Conservation (phyloP, 129 eudicot species). For the Solidago caesia region DNA sequence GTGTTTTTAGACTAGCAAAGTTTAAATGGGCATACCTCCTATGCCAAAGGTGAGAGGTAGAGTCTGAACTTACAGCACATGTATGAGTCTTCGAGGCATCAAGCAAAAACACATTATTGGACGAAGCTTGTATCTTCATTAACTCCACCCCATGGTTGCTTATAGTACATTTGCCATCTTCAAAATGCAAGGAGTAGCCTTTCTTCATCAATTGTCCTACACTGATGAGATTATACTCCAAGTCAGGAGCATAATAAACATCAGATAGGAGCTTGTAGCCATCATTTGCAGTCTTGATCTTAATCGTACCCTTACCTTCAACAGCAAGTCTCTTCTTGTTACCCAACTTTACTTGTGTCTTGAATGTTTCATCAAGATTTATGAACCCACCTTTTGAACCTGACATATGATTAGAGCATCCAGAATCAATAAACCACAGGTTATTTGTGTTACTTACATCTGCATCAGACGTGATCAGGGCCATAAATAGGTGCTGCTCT, state of each 20-base stretch:
- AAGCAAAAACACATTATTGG: neutral
- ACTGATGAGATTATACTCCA: no score
- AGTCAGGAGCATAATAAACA: no score
- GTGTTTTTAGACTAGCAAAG: neutral
- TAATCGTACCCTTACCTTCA: neutral
- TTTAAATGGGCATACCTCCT: neutral
- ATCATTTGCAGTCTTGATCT: neutral
- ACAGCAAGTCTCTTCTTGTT: neutral
- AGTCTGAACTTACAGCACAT: neutral
- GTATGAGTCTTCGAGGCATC: neutral
- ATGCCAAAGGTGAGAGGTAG: neutral
- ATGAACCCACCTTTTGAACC: neutral
- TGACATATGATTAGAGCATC: neutral
- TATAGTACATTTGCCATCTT: no score
- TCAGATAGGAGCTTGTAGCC: neutral
- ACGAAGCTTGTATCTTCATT: no score
- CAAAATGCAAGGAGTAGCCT: no score
- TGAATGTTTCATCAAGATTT: neutral
- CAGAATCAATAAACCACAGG: neutral
- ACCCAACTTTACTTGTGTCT: neutral
- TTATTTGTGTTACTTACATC: neutral
- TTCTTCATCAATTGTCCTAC: no score
- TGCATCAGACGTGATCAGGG: neutral
- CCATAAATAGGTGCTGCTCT: neutral
- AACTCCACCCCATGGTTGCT: no score